phyloP scores from a whole-genome alignment of 2,329 filamentous ascomycete genomes.

The Clonostachys chloroleuca region DNA sequence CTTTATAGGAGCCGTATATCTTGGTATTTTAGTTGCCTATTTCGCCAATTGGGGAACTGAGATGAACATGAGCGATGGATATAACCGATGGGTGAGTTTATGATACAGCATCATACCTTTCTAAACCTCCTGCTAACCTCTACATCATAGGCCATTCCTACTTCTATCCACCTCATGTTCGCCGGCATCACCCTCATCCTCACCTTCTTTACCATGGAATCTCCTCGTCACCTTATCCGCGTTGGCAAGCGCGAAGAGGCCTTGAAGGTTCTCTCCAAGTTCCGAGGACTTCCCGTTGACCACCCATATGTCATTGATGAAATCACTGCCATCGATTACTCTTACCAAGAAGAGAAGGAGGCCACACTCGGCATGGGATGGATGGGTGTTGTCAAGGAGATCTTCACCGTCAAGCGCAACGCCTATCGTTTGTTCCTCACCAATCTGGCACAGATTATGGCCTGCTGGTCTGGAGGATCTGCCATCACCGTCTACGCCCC shows the following conservation, averaged over 20 bases:
- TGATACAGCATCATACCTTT: background rate
- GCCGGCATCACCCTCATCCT: constrained; percentile 9
- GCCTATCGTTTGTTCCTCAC: constrained; percentile 15
- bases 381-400: constrained; percentile 9
- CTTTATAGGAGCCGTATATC: constrained; percentile 41
- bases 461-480: constrained; percentile 9
- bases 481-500: constrained; percentile 12
- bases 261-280: constrained; percentile 25
- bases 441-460: constrained; percentile 11
- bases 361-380: constrained; percentile 4
- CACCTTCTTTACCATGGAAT: constrained; percentile 9
- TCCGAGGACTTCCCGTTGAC: constrained; percentile 28
- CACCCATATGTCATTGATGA: constrained; percentile 30
- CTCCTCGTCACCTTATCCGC: constrained; percentile 20
- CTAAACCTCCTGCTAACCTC: constrained; percentile 27
- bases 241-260: constrained; percentile 25
- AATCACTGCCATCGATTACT: constrained; percentile 14
- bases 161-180: constrained; percentile 59
- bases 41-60: constrained; percentile 57
- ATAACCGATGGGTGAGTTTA: constrained; percentile 7
- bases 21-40: constrained; percentile 66
- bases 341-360: constrained; percentile 11
- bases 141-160: constrained; percentile 41
- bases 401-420: constrained; percentile 11
- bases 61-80: constrained; percentile 30